Evolutionary conservation across 1,139 yeast species (phyloP), one percentile per base, ranked within the genome.

Genomic region (Kodamaea suecica): DNA sequence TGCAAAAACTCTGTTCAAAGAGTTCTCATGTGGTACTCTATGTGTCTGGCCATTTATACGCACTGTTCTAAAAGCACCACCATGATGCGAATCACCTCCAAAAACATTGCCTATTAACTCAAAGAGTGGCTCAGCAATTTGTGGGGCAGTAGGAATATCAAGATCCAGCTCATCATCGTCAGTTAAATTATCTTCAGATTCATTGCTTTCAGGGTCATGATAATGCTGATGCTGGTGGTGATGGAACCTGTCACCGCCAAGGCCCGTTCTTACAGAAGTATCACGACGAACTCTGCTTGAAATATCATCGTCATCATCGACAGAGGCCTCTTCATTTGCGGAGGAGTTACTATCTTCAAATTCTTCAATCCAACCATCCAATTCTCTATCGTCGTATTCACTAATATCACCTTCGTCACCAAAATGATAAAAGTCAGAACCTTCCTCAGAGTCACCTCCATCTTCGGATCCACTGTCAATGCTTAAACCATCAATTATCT

Each of bases 291-390:
- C 11, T 16, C 31, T 24, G 13, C 17, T 11, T 9, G 15, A 8
- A 5, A 27, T 26, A 23, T 33, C 40, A 5, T 41, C 53, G 13
- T 43, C 50, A 10, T 42, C 53, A 2, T 38, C 43, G 19, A 39
- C 53, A 13, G 38, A 29, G 11, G 27, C 31, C 4, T 23, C 31
- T 9, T 36, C 39, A 6, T 30, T 19, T 29, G n/a, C n/a, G 12
- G 20, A 14, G 5, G 29, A 26, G 23, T 27, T 27, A 6, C 7
- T 28, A 4, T 44, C 50, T 43, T 50, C 66, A 42, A 70, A 65
- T 25, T 62, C 72, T 37, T 66, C 72, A 34, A 70, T 59, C 73
- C 73, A 68, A 3, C 66, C 69, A 41, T 68, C 73, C 12, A 67
- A 52, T 31, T 65, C 73, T 30, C 56, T 70, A 37, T 66, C 69